phyloP scores from a whole-genome alignment of 2,329 filamentous ascomycete genomes.

The Anisogramma anomala region DNA sequence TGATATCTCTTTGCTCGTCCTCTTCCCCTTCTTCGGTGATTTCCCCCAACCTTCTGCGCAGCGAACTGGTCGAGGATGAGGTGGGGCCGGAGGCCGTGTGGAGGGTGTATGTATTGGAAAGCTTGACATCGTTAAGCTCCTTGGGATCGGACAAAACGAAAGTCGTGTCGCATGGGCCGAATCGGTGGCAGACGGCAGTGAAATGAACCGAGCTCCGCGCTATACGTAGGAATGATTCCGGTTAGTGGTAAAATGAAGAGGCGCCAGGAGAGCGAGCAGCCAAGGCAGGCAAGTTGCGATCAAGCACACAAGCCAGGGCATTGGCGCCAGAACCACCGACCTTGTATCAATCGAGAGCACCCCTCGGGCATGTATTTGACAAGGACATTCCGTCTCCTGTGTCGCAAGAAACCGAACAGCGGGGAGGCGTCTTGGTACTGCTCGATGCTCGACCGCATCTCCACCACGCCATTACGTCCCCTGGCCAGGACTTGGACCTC shows the following conservation, averaged over 20 bases:
- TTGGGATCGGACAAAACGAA: constrained; percentile 65
- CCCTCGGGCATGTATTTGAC: constrained; percentile 88
- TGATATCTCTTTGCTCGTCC: constrained; percentile 44
- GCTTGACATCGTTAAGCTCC: constrained; percentile 75
- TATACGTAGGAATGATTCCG: constrained; percentile 26
- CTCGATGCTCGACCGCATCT: constrained; percentile 67
- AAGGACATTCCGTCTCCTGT: constrained; percentile 78
- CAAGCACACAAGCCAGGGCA: not conserved
- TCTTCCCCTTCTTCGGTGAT: constrained; percentile 90
- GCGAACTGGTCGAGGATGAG: constrained; percentile 72
- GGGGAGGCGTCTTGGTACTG: constrained; percentile 76
- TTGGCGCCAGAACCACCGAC: constrained; percentile 36
- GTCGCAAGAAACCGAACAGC: constrained; percentile 83
- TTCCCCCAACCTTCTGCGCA: constrained; percentile 69
- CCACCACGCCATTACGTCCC: constrained; percentile 71
- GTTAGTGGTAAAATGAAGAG: constrained; percentile 16
- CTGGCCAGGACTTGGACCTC: constrained; percentile 67
- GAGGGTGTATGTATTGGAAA: constrained; percentile 79
- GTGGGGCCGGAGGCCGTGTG: constrained; percentile 80
- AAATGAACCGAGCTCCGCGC: constrained; percentile 72
- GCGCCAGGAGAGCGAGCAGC: constrained; percentile 3
- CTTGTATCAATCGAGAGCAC: constrained; percentile 84
- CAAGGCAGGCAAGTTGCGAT: not conserved
- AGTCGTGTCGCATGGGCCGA: constrained; percentile 76
- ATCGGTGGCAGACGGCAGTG: constrained; percentile 54